These are phyloP conservation scores for Aspergillus tamarii DNA, from an alignment of 2,329 filamentous ascomycete genomes.

Conservation along the genomic window DNA sequence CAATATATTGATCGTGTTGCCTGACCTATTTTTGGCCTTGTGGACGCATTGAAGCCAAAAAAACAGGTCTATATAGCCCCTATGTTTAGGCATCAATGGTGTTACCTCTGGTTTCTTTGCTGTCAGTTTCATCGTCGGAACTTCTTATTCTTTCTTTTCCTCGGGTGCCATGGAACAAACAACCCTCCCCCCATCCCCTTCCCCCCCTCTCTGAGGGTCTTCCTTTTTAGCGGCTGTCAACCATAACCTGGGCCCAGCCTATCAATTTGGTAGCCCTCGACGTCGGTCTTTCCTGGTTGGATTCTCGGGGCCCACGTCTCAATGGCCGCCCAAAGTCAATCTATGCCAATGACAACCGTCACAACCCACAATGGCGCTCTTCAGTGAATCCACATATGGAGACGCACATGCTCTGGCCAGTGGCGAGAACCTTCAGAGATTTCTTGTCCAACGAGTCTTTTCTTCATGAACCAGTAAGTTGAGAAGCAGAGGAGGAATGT, in stretches of 20 bases:
- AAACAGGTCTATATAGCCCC: background rate
- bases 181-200: background rate
- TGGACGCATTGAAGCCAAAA: background rate
- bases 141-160: background rate
- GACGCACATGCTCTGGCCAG: background rate
- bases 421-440: slow-evolving; percentile 2
- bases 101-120: too few species aligned
- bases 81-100: background rate
- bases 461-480: background rate
- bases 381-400: background rate
- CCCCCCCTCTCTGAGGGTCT: background rate
- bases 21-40: background rate
- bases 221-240: background rate
- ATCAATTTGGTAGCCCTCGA: background rate
- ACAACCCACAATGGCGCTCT: background rate
- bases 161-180: background rate
- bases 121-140: background rate
- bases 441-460: background rate
- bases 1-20: background rate
- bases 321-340: background rate
- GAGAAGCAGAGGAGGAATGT: background rate
- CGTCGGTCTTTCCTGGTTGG: background rate
- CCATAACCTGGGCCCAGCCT: background rate
- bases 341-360: background rate
- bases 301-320: background rate